Percentiles rank a stretch among this genome's conserved stretches.
phyloP scores from a whole-genome alignment of 768 basidiomycete species.

The Mycena indigotica region DNA sequence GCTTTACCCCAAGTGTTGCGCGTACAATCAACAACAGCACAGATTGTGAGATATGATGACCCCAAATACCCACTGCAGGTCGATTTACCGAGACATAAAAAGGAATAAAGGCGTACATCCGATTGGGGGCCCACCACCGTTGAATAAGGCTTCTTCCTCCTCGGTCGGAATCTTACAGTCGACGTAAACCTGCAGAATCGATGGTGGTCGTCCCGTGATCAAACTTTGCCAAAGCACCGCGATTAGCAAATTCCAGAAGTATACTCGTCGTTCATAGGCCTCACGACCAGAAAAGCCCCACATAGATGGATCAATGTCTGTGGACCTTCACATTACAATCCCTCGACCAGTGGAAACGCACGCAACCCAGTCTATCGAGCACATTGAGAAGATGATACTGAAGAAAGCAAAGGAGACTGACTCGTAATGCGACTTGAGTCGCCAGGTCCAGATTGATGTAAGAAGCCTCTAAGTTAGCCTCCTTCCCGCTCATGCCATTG shows the following conservation, averaged over 20 bases:
- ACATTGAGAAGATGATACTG: too few relatives aligned
- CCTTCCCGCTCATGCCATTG: conserved; percentile 55
- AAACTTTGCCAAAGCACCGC: conserved; percentile 56
- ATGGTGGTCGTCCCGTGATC: conserved; percentile 52
- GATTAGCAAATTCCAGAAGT: conserved; percentile 57
- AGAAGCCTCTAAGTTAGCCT: conserved; percentile 50
- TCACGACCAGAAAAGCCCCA: conserved; percentile 54
- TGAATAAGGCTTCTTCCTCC: conserved; percentile 48
- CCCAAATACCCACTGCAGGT: conserved; percentile 49
- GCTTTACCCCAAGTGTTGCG: conserved; percentile 41
- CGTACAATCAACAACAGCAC: conserved; percentile 48
- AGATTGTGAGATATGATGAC: conserved; percentile 41
- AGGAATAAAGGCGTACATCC: conserved; percentile 41
- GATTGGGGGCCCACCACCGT: conserved; percentile 43
- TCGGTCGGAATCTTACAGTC: conserved; percentile 49
- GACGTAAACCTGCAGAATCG: conserved; percentile 43
- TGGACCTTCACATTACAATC: not conserved
- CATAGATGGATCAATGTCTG: conserved; percentile 52
- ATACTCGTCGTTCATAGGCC: conserved; percentile 53
- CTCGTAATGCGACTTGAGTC: conserved; percentile 49
- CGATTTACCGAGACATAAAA: not conserved
- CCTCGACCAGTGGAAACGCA: conserved; percentile 26
- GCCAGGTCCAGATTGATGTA: conserved; percentile 51
- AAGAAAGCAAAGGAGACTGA: conserved; percentile 30
- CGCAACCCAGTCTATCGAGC: conserved; percentile 45